A percentile compares a stretch with the other conserved stretches of the same genome.
Evolutionary conservation across 441 rosid genomes (phyloP).

Genomic region (Theobroma grandiflorum): DNA sequence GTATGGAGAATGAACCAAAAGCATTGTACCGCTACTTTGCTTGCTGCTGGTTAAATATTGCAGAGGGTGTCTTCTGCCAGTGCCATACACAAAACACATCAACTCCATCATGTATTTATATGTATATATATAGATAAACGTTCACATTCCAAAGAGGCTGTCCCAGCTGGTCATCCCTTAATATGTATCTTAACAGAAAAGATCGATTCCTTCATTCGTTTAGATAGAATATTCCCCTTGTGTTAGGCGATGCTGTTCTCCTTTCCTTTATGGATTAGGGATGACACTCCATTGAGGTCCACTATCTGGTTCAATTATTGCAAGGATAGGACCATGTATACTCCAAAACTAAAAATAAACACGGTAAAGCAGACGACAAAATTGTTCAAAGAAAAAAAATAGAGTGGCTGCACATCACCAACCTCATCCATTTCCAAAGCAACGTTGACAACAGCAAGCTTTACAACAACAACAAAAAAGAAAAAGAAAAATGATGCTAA

Average conservation of each 20-base stretch:
- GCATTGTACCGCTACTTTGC: neutral
- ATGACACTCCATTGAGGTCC: neutral
- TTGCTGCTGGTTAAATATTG: too few species aligned
- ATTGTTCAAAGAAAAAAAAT: neutral
- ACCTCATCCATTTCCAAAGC: conserved; percentile 17
- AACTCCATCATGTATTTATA: too few species aligned
- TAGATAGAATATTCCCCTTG: neutral
- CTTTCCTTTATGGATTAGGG: neutral
- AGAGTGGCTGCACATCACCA: neutral
- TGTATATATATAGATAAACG: too few species aligned
- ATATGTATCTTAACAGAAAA: too few species aligned
- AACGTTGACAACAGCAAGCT: conserved; percentile 11
- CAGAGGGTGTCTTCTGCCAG: too few species aligned
- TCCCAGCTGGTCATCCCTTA: too few species aligned
- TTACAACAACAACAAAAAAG: conserved; percentile 1
- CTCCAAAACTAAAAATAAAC: neutral
- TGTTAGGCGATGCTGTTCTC: neutral
- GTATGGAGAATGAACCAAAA: conserved; percentile 6
- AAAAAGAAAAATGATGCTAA: neutral
- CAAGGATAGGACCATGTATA: neutral
- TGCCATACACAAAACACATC: too few species aligned
- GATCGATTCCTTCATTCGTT: neutral
- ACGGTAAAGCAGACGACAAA: neutral
- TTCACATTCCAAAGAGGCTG: too few species aligned
- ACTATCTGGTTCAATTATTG: conserved; percentile 8